A percentile compares a stretch with the other conserved stretches of the same genome.
These are phyloP conservation scores for Phytopythium montanum DNA, from an alignment of 352 stramenopile species.

Conservation along the genomic window DNA sequence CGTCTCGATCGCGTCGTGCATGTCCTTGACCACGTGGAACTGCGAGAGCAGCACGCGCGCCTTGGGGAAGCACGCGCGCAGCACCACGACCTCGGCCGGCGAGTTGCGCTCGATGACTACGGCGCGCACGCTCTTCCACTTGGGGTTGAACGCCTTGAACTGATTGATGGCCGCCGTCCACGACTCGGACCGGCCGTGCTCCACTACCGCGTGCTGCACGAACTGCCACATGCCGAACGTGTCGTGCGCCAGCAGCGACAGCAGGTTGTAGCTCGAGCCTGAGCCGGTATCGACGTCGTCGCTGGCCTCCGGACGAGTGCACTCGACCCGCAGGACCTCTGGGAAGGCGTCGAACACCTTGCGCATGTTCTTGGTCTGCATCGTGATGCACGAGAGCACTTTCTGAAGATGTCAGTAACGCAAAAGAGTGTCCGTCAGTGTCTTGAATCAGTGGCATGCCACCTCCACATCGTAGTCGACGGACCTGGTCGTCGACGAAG, in stretches of 20 bases:
- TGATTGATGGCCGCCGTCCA: conserved; percentile 21
- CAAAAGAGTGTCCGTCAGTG: neutral
- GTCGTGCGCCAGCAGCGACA: conserved; percentile 29
- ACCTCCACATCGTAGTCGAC: neutral
- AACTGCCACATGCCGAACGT: conserved; percentile 33
- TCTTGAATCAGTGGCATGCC: neutral
- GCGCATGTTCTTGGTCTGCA: conserved; percentile 35
- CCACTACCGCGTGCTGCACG: conserved; percentile 31
- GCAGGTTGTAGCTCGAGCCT: conserved; percentile 22
- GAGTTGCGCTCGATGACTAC: conserved; percentile 18
- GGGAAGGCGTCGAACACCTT: conserved; percentile 28
- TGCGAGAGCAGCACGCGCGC: conserved; percentile 31
- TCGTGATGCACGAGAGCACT: conserved; percentile 30
- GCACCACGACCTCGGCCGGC: conserved; percentile 10
- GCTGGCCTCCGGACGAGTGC: conserved; percentile 6
- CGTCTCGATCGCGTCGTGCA: conserved; percentile 26
- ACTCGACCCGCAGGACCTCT: conserved; percentile 26
- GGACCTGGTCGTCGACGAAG: conserved; percentile 30
- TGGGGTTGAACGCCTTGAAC: conserved; percentile 25
- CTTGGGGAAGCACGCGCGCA: conserved; percentile 17
- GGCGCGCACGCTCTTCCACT: conserved; percentile 19
- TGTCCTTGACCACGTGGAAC: conserved; percentile 25
- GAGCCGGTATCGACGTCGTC: neutral
- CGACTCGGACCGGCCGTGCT: conserved; percentile 26
- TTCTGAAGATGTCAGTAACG: conserved; percentile 10